Conservation (phyloP, 1,284 basidiomycete species). For the Pholiota adiposa region DNA sequence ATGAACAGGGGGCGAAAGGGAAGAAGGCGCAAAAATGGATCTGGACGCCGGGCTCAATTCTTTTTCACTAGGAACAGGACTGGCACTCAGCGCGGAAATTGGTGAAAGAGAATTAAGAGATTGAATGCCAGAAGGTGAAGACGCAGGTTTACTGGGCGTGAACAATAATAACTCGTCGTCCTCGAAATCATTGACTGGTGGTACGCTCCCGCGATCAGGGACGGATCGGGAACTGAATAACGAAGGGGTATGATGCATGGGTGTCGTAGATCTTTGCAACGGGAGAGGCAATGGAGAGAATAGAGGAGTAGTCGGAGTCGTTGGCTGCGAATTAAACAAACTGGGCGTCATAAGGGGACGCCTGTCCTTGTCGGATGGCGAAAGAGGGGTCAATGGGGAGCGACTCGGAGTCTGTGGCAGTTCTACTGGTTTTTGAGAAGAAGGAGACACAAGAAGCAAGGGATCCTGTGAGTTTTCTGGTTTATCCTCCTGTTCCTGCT, state of each 20-base stretch:
- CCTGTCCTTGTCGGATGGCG: background rate
- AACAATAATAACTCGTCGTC: conserved; percentile 12
- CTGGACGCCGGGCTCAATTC: background rate
- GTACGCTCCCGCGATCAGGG: background rate
- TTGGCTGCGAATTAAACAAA: background rate
- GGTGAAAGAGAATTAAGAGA: background rate
- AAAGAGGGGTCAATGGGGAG: conserved; percentile 2
- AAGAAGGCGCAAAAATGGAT: background rate
- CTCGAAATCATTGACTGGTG: background rate
- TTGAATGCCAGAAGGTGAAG: conserved; percentile 13
- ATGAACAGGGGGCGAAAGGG: background rate
- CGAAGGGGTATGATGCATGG: background rate
- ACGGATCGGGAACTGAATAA: background rate
- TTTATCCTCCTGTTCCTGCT: background rate
- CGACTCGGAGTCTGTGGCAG: conserved; percentile 7
- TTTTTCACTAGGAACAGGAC: background rate
- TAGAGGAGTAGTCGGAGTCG: background rate
- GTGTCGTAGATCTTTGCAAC: background rate
- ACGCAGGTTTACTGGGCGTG: conserved; percentile 14
- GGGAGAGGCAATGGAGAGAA: background rate
- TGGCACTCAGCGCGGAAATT: background rate
- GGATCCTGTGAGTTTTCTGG: conserved; percentile 24
- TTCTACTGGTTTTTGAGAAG: background rate
- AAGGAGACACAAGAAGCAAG: conserved; percentile 19
- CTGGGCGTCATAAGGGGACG: background rate